A percentile compares a stretch with the other conserved stretches of the same genome.
Conservation (phyloP, 768 basidiomycete species). For the Tulasnella sp. region DNA sequence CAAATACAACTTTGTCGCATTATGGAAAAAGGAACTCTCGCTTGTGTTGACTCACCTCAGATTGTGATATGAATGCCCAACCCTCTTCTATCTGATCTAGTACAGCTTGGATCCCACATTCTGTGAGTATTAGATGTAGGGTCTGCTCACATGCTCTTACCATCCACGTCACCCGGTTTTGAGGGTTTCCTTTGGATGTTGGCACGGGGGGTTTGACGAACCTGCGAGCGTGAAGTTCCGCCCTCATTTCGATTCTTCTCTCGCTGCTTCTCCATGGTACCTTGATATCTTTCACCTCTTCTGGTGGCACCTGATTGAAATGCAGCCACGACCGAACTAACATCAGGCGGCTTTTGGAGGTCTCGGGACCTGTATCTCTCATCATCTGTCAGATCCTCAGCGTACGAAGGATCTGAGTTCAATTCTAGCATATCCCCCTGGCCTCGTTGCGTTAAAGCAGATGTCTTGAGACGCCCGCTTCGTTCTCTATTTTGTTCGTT, state of each 20-base stretch:
- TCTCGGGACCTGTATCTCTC: too few species aligned
- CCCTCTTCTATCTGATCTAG: slow-evolving; percentile 76
- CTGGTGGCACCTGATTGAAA: slow-evolving; percentile 55
- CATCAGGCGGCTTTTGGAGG: slow-evolving; percentile 6
- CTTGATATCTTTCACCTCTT: slow-evolving; percentile 39
- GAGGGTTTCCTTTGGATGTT: slow-evolving; percentile 40
- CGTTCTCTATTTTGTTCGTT: too few species aligned
- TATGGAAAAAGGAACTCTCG: not conserved
- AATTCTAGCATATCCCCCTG: too few species aligned
- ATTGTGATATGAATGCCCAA: slow-evolving; percentile 78
- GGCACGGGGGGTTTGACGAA: slow-evolving; percentile 48
- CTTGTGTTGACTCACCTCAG: slow-evolving; percentile 49
- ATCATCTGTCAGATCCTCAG: too few species aligned
- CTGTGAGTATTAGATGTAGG: not conserved
- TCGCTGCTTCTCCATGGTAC: slow-evolving; percentile 44
- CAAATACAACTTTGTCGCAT: not conserved
- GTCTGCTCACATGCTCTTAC: too few species aligned
- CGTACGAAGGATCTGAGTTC: too few species aligned
- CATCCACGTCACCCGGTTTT: slow-evolving; percentile 73
- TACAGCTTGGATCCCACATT: slow-evolving; percentile 40
- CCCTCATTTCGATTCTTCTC: slow-evolving; percentile 51
- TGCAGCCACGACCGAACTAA: slow-evolving; percentile 42
- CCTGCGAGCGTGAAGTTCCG: slow-evolving; percentile 56
- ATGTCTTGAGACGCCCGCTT: too few species aligned
- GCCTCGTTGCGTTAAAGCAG: too few species aligned